Evolutionary conservation across 2,329 filamentous ascomycete species (phyloP).

Genomic region (Venturia carpophila): DNA sequence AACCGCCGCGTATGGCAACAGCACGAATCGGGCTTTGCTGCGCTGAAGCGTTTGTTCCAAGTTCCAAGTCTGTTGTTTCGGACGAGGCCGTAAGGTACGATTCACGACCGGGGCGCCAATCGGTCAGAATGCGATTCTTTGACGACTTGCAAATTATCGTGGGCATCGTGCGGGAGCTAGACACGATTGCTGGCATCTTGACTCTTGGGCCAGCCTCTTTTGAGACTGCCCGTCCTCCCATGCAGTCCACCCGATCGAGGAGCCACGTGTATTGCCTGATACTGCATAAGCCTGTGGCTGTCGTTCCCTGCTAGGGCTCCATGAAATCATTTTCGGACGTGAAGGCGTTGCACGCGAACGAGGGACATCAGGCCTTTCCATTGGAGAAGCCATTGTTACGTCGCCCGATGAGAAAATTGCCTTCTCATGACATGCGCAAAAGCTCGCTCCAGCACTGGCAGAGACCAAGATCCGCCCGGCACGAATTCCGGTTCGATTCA

Average conservation of each 20-base stretch:
- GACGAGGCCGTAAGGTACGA: neutral
- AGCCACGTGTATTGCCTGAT: conserved; percentile 6
- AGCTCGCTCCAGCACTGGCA: neutral
- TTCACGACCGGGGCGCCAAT: conserved; percentile 1
- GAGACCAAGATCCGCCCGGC: neutral
- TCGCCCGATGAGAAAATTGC: neutral
- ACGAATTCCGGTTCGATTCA: neutral
- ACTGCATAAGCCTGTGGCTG: conserved; percentile 6
- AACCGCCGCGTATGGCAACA: neutral
- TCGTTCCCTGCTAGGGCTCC: neutral
- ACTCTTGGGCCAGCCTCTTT: neutral
- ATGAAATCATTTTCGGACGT: neutral
- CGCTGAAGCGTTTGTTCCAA: neutral
- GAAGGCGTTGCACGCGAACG: neutral
- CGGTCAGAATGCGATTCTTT: neutral
- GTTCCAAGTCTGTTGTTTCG: neutral
- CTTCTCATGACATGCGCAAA: neutral
- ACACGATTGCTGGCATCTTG: neutral
- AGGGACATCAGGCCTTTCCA: neutral
- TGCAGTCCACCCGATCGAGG: neutral
- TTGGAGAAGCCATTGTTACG: neutral
- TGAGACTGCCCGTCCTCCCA: neutral
- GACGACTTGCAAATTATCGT: neutral
- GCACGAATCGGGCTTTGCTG: neutral
- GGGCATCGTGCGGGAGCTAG: neutral